phyloP scores from a whole-genome alignment of 306 rosid species.

The Fragaria ananassa region DNA sequence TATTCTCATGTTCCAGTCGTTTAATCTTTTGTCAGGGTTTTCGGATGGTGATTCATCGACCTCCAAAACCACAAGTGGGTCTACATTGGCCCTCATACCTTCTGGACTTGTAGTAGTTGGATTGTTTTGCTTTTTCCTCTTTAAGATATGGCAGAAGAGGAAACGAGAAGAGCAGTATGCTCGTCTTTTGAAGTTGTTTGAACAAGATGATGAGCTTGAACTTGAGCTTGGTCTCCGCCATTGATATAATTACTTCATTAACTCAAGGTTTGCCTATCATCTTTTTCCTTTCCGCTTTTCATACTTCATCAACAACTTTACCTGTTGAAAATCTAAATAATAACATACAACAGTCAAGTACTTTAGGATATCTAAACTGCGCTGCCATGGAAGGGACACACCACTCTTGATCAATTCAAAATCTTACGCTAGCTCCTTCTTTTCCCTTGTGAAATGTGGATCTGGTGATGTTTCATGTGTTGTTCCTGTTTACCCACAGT shows the following conservation, averaged over 20 bases:
- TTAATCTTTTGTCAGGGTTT: constrained; percentile 38
- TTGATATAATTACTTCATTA: constrained; percentile 36
- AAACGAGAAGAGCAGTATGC: constrained; percentile 79
- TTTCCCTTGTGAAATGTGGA: background rate
- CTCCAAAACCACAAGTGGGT: constrained; percentile 30
- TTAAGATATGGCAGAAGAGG: constrained; percentile 79
- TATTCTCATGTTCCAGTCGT: no score
- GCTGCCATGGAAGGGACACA: background rate
- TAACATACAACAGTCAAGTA: no score
- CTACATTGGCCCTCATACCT: constrained; percentile 36
- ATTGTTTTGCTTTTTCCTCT: constrained; percentile 39
- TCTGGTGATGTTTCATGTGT: background rate
- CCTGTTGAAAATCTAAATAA: background rate
- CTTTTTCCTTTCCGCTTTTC: background rate
- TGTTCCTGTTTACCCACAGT: background rate
- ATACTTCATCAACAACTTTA: background rate
- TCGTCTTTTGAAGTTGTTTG: constrained; percentile 83
- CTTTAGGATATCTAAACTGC: no score
- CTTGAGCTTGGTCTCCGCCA: constrained; percentile 81
- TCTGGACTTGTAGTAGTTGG: constrained; percentile 37
- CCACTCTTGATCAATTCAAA: background rate
- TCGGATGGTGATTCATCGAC: constrained; percentile 37
- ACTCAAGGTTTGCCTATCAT: constrained; percentile 38
- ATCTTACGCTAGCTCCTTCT: background rate
- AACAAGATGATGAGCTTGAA: constrained; percentile 88